A percentile compares a stretch with the other conserved stretches of the same genome.
Conservation (phyloP, 768 basidiomycete genomes). For the Brasilioporus rufonigricans region DNA sequence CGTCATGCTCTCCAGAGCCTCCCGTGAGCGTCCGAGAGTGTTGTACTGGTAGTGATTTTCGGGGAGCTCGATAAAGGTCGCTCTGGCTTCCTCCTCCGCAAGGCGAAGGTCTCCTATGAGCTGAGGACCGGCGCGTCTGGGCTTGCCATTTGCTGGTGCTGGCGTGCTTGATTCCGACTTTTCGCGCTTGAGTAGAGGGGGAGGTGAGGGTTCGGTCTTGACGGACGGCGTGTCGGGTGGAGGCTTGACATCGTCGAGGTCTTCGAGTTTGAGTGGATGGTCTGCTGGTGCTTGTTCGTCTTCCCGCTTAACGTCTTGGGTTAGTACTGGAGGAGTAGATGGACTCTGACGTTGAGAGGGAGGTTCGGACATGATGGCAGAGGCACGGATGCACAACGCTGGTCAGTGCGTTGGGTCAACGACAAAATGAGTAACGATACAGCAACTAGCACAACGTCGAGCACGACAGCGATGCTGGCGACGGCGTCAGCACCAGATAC, state of each 20-base stretch:
- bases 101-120: conserved; percentile 79
- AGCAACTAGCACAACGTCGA: conserved; percentile 20
- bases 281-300: conserved; percentile 7
- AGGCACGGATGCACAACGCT: conserved; percentile 12
- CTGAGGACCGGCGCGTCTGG: conserved; percentile 47
- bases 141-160: conserved; percentile 33
- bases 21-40: conserved; percentile 81
- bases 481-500: conserved; percentile 15
- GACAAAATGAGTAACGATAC: conserved; percentile 24
- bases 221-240: conserved; percentile 30
- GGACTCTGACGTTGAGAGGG: conserved; percentile 30
- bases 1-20: conserved; percentile 88
- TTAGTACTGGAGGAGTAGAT: conserved; percentile 12
- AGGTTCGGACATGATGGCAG: conserved; percentile 31
- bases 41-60: conserved; percentile 87
- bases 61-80: conserved; percentile 68
- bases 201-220: conserved; percentile 30
- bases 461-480: conserved; percentile 11
- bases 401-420: conserved; percentile 19
- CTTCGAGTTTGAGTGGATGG: conserved; percentile 16
- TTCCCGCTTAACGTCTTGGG: conserved; percentile 13
- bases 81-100: conserved; percentile 70
- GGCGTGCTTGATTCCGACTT: conserved; percentile 37
- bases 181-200: conserved; percentile 31
- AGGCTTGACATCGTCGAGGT: conserved; percentile 23